A percentile compares a stretch with the other conserved stretches of the same genome.
phyloP scores from a whole-genome alignment of 148 eudicot species.

The Camellia lanceoleosa region DNA sequence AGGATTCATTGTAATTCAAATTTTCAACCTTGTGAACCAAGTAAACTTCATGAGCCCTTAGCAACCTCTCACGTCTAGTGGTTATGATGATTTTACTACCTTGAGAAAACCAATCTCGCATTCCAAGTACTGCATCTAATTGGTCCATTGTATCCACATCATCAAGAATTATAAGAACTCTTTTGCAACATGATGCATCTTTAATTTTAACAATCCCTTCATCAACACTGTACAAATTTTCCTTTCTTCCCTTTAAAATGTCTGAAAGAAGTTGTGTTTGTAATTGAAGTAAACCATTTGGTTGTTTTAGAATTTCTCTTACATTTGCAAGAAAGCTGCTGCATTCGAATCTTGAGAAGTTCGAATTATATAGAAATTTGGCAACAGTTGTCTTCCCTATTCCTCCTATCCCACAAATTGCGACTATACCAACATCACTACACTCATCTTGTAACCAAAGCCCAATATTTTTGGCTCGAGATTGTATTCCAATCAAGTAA shows the following conservation, averaged over 20 bases:
- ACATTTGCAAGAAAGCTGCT: neutral
- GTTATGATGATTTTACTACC: neutral
- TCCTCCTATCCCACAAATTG: neutral
- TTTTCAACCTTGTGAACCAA: too few relatives aligned
- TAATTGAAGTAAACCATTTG: too few relatives aligned
- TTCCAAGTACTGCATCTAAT: too few relatives aligned
- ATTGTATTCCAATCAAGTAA: neutral
- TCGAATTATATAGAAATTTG: neutral
- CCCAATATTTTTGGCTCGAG: neutral
- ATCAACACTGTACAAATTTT: too few relatives aligned
- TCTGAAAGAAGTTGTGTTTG: neutral
- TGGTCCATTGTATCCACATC: too few relatives aligned
- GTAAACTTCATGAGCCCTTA: neutral
- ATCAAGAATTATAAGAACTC: too few relatives aligned
- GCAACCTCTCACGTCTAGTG: neutral
- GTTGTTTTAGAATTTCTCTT: too few relatives aligned
- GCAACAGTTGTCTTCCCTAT: constrained; percentile 1
- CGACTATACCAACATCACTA: neutral
- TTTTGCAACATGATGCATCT: too few relatives aligned
- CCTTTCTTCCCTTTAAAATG: too few relatives aligned
- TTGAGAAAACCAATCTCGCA: neutral
- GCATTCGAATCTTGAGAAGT: neutral
- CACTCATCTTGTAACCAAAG: neutral
- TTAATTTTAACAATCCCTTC: too few relatives aligned
- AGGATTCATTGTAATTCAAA: too few relatives aligned